These are phyloP conservation scores for Phialophora tarda DNA, from an alignment of 2,329 filamentous ascomycete species.

Conservation along the genomic window DNA sequence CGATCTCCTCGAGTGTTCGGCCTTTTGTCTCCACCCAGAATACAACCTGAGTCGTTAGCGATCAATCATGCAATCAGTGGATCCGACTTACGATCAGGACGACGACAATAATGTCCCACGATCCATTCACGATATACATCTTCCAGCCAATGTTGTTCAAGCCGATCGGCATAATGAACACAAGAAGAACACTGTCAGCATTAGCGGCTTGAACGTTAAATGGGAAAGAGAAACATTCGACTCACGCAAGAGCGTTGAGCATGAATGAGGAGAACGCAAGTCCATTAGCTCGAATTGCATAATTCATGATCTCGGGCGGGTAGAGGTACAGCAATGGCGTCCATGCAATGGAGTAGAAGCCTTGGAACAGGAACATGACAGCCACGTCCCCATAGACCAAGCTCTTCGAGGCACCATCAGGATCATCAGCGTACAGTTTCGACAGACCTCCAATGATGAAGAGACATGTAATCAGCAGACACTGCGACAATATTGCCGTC, in stretches of 20 bases:
- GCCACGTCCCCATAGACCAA: constrained; percentile 54
- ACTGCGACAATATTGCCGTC: constrained; percentile 43
- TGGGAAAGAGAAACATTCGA: not conserved
- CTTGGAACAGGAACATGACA: constrained; percentile 60
- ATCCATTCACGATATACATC: constrained; percentile 57
- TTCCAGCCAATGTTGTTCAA: constrained; percentile 53
- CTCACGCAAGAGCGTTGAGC: constrained; percentile 20
- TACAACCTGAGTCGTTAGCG: constrained; percentile 2
- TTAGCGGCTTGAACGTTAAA: constrained; percentile 35
- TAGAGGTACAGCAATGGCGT: constrained; percentile 58
- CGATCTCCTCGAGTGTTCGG: constrained; percentile 41
- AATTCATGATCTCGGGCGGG: constrained; percentile 57
- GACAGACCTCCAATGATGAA: constrained; percentile 60
- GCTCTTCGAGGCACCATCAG: constrained; percentile 35
- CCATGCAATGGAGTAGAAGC: constrained; percentile 56
- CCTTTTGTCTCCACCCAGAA: constrained; percentile 40
- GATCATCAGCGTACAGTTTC: constrained; percentile 42
- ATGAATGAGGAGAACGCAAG: constrained; percentile 19
- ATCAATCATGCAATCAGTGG: not conserved
- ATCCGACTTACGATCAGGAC: constrained; percentile 43
- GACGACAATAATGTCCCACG: constrained; percentile 51
- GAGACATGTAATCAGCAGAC: constrained; percentile 48
- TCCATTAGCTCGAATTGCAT: constrained; percentile 51
- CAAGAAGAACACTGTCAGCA: constrained; percentile 6
- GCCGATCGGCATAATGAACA: constrained; percentile 45